phyloP scores from a whole-genome alignment of 805 yeast genomes.

The Barnettozyma populi region DNA sequence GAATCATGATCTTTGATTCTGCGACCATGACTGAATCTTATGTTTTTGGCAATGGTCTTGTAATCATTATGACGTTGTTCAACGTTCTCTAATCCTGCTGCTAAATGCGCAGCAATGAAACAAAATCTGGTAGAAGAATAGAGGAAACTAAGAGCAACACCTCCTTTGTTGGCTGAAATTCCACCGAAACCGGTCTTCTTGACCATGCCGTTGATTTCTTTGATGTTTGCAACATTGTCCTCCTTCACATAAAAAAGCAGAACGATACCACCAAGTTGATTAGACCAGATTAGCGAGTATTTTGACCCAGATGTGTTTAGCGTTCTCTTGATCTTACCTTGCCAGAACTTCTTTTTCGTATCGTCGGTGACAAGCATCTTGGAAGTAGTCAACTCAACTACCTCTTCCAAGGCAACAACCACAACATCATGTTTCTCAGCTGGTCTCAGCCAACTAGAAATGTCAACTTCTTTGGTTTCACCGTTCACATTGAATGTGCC shows the following conservation, averaged over 20 bases:
- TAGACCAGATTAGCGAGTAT: slow-evolving; percentile 61
- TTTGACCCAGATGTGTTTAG: slow-evolving; percentile 32
- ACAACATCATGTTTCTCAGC: slow-evolving; percentile 53
- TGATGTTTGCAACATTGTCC: slow-evolving; percentile 44
- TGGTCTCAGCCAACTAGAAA: slow-evolving; percentile 79
- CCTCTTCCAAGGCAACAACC: slow-evolving; percentile 84
- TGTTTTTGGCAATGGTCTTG: slow-evolving; percentile 66
- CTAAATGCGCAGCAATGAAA: slow-evolving; percentile 80
- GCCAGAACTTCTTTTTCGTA: slow-evolving; percentile 57
- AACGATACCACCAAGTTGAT: slow-evolving; percentile 83
- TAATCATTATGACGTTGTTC: slow-evolving; percentile 86
- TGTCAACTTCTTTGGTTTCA: slow-evolving; percentile 47
- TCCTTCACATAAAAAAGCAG: slow-evolving; percentile 62
- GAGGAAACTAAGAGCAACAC: slow-evolving; percentile 62
- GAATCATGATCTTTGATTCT: slow-evolving; percentile 73
- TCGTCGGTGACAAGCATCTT: slow-evolving; percentile 78
- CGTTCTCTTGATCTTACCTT: slow-evolving; percentile 46
- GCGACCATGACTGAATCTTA: slow-evolving; percentile 54
- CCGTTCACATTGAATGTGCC: slow-evolving; percentile 92
- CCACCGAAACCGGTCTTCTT: slow-evolving; percentile 96
- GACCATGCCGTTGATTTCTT: slow-evolving; percentile 61
- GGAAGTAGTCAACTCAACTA: slow-evolving; percentile 77
- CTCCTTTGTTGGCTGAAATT: slow-evolving; percentile 78
- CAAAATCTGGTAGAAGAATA: slow-evolving; percentile 68
- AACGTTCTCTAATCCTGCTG: slow-evolving; percentile 82